Evolutionary conservation across 208 protist species (phyloP), one percentile per base, ranked within the genome.

Genomic region (Leishmania martiniquensis): DNA sequence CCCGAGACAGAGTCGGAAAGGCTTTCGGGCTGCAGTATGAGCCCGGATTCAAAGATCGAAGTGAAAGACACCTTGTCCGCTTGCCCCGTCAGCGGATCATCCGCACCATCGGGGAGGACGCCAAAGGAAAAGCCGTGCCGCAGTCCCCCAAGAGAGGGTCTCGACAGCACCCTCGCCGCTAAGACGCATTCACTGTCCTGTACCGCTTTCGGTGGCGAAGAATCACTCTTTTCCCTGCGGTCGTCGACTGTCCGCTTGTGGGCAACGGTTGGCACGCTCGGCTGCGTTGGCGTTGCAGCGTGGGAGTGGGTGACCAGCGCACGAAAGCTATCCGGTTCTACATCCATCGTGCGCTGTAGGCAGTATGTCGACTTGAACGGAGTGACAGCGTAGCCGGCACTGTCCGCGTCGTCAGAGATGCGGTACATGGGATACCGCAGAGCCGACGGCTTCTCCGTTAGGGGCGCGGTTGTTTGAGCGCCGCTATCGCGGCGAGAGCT

Each of bases 291-390:
- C 4, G 65, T 44, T 37, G 65, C 44, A 9, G 65, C 37, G 65
- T 70, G 65, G 37, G 65, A 51, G 42, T 51, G 10, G 20, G 37
- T 32, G 5, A 70, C 65, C 22, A 54, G 32, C 44, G 65, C 65
- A n/a, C 65, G 65, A 6, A 70, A 70, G 65, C 52, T 49, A 13
- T 70, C 44, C 2, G 65, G 65, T 25, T 52, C 65, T 7, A 70
- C 5, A 52, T 70, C 42, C 22, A 4, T 32, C 25, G 44, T 29
- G 15, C 65, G 65, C 25, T 25, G 65, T 32, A 70, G 29, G 12
- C 65, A 22, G 65, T 51, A 51, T 2, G 17, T 51, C 6, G 65
- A 70, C 39, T 70, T 29, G 12, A 51, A 70, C 1, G 65, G 44
- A 13, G 22, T 9, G 0, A 70, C 25, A 32, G 25, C 37, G 65